Evolutionary conservation across 2,329 filamentous ascomycete species (phyloP), one percentile per base, ranked within the genome.

Genomic region (Ophiocordyceps camponoti-leonardi): DNA sequence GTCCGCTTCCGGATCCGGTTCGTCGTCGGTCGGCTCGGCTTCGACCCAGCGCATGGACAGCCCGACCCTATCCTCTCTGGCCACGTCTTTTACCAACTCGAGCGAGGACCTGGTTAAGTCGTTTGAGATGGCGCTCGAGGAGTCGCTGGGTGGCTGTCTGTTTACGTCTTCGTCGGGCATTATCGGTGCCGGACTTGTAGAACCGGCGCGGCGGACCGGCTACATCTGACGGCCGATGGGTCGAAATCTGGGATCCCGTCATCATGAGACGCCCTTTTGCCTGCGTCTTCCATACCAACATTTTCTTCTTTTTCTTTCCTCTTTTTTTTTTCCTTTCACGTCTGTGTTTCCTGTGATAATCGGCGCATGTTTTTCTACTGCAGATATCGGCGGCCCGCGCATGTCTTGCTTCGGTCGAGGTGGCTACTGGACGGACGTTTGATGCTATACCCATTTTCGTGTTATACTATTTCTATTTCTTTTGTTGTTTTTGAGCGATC

Each of bases 61-160:
- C 14, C 62, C 62, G 2, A 59, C 60, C 0, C 64, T 65, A 23
- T 49, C 56, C 3, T 62, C 62, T 0, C 50, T 65, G 1, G 56
- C 61, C 44, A 54, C 58, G 41, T 57, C 58, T 26, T 58, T 64
- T 35, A 61, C 60, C 1, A 56, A 28, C 42, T 57, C 58, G 13
- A 59, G 53, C 46, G 57, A 59, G 41, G 55, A 56, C 37, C 49
- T 65, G 1, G 54, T 56, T 12, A 53, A 51, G 18, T 54, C 53
- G 2, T 59, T 64, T 47, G 61, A 62, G 26, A 48, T 60, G 19
- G 47, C 52, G 16, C 49, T 52, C 6, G 49, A 51, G 7, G 53
- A 23, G 33, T 37, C 43, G 52, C 56, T 16, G 40, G 33, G 33
- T 16, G 33, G 33, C 14, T 16, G 33, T 18, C 33, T 37, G 33